Conservation (phyloP, 2,329 filamentous ascomycete genomes). For the Cercospora citrullina region DNA sequence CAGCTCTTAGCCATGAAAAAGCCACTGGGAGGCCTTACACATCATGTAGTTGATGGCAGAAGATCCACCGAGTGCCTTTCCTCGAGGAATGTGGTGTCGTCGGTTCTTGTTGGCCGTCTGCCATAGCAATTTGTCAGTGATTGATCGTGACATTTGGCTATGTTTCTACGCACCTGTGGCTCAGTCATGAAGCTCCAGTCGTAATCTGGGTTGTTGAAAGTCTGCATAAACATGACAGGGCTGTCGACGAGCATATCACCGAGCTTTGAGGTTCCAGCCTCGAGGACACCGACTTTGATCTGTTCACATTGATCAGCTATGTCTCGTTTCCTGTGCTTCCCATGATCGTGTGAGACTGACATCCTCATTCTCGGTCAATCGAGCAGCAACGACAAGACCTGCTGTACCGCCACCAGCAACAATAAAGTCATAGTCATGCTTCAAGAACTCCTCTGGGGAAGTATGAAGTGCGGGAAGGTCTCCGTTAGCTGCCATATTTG, state of each 20-base stretch:
- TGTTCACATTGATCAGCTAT: background rate
- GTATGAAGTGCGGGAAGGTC: conserved; percentile 31
- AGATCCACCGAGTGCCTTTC: conserved; percentile 44
- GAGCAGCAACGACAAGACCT: conserved; percentile 36
- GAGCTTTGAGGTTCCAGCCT: conserved; percentile 35
- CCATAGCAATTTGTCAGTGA: background rate
- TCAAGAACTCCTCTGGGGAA: conserved; percentile 31
- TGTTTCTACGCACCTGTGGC: conserved; percentile 19
- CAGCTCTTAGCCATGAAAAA: background rate
- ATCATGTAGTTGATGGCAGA: conserved; percentile 43
- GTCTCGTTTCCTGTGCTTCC: conserved; percentile 3
- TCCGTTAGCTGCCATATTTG: conserved; percentile 29
- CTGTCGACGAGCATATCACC: conserved; percentile 31
- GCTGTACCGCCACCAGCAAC: conserved; percentile 38
- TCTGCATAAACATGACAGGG: conserved; percentile 32
- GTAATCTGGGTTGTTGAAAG: conserved; percentile 31
- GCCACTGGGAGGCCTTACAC: conserved; percentile 8
- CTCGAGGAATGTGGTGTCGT: conserved; percentile 34
- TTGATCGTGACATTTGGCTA: too few relatives aligned
- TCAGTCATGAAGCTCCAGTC: conserved; percentile 31
- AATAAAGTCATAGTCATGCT: conserved; percentile 35
- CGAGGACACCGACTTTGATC: conserved; percentile 31
- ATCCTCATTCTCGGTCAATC: conserved; percentile 36
- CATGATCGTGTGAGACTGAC: conserved; percentile 26
- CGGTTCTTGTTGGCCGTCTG: conserved; percentile 26